Base-by-base conservation (phyloP, 352 stramenopile genomes). In the Globisporangium yorkense region DNA sequence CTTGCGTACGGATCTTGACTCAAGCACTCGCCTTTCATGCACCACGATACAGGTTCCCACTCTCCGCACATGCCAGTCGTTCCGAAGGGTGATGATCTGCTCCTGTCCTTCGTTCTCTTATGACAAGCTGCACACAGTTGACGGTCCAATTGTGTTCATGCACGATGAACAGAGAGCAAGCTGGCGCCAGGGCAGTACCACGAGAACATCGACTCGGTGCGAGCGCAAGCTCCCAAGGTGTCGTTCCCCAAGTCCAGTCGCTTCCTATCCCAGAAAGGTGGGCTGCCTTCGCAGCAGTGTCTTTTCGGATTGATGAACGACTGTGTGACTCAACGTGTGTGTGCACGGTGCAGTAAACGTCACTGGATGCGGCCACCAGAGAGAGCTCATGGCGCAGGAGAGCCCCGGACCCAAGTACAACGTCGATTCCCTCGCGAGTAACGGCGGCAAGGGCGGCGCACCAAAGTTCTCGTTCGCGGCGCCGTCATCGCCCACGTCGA, bases 341-440 rank as follows among this genome's bases (percentile, higher is more conserved):
- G 5, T 48, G 43, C 18, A 24, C 43, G n/a, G 2, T 27, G 37
- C 52, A 92, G 83, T 92, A 1, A 90, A 71, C 56, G 77, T 88
- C 64, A 90, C 79, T 16, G 77, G 71, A 20, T 63, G 59, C 43
- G 62, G 62, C 39, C 84, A 93, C 53, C 76, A 92, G 59, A 77
- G 81, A 49, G 84, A 93, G 41, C 72, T 91, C 39, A 88, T 88
- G 67, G 68, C 84, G 13, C 69, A 65, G 5, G 84, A 90, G 46
- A 92, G 84, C n/a, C 84, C 84, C 21, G 84, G 84, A 3, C 84
- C 81, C 48, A 93, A 92, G 61, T 93, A 93, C 65, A 93, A 92
- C 51, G 80, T 92, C 20, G 68, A 83, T 40, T 70, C 70, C 35
- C 56, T 85, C 46, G 51, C 71, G 18, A 60, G 69, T 31, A 89